These are phyloP conservation scores for Aureobasidium zeae DNA, from an alignment of 2,329 filamentous ascomycete genomes.

Conservation along the genomic window DNA sequence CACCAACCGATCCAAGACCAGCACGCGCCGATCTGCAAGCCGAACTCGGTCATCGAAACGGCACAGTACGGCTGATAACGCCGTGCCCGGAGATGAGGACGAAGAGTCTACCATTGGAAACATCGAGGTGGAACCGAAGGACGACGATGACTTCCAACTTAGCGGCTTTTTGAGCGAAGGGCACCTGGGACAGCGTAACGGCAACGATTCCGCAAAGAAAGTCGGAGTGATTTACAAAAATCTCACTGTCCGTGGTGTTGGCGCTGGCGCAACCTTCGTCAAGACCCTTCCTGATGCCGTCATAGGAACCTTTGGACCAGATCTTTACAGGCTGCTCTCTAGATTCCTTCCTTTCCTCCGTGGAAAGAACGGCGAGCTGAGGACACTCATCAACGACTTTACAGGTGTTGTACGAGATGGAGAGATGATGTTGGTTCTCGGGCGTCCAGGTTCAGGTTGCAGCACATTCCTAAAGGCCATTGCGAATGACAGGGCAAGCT, in stretches of 20 bases:
- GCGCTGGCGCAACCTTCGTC: slow-evolving; percentile 58
- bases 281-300: slow-evolving; percentile 66
- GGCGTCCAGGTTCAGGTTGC: slow-evolving; percentile 64
- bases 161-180: slow-evolving; percentile 63
- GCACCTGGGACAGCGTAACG: slow-evolving; percentile 63
- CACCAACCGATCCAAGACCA: slow-evolving; percentile 39
- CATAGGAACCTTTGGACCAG: slow-evolving; percentile 69
- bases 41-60: slow-evolving; percentile 29
- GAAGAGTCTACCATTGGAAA: slow-evolving; percentile 25
- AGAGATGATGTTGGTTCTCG: slow-evolving; percentile 65
- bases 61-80: slow-evolving; percentile 21
- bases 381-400: slow-evolving; percentile 56
- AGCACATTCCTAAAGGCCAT: slow-evolving; percentile 69
- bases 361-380: slow-evolving; percentile 41
- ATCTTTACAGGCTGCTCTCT: slow-evolving; percentile 58
- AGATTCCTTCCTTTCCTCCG: slow-evolving; percentile 45
- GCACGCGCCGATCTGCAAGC: background rate
- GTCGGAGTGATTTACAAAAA: slow-evolving; percentile 70
- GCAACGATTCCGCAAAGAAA: slow-evolving; percentile 61
- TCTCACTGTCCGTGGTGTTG: slow-evolving; percentile 63
- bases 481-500: slow-evolving; percentile 58
- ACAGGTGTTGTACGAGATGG: slow-evolving; percentile 53
- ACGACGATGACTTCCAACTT: slow-evolving; percentile 56
- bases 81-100: slow-evolving; percentile 18
- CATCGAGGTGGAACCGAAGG: slow-evolving; percentile 37